Evolutionary conservation across 495 filamentous ascomycete genomes (phyloP).

Genomic region (Xylaria telfairii): DNA sequence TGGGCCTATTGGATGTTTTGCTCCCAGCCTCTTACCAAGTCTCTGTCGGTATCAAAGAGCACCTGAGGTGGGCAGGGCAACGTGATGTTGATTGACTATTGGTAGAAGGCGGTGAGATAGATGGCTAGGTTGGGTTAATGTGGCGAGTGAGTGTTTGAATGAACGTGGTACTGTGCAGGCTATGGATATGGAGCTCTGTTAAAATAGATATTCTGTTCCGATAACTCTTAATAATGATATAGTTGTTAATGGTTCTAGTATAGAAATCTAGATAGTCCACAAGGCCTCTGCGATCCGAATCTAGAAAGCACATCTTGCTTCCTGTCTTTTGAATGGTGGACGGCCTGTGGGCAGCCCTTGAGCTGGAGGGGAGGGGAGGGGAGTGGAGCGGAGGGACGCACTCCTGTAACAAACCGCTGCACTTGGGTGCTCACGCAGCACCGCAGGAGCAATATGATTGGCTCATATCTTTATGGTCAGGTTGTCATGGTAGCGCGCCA

Average conservation of each 20-base stretch:
- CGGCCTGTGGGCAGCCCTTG: background rate
- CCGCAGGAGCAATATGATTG: background rate
- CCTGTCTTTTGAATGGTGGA: slow-evolving; percentile 11
- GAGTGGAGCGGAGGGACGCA: slow-evolving; percentile 18
- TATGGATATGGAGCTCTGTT: background rate
- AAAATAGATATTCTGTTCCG: background rate
- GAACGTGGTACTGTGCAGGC: background rate
- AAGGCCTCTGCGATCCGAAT: background rate
- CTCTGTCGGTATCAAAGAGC: background rate
- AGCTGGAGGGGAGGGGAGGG: slow-evolving; percentile 16
- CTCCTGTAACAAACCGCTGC: slow-evolving; percentile 14
- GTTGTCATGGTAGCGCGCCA: slow-evolving; percentile 45
- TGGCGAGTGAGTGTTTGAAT: slow-evolving; percentile 5
- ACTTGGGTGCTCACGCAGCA: slow-evolving; percentile 17
- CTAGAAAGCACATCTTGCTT: background rate
- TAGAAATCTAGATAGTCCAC: background rate
- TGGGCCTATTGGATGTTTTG: background rate
- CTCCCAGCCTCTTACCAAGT: slow-evolving; percentile 7
- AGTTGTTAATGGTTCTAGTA: background rate
- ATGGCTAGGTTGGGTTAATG: no score
- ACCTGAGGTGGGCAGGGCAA: background rate
- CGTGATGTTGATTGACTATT: background rate
- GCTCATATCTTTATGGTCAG: background rate
- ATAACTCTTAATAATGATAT: background rate
- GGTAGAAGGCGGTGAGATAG: background rate